Evolutionary conservation across 192 early-diverging fungal genomes (phyloP).

Genomic region (Backusella sp.): DNA sequence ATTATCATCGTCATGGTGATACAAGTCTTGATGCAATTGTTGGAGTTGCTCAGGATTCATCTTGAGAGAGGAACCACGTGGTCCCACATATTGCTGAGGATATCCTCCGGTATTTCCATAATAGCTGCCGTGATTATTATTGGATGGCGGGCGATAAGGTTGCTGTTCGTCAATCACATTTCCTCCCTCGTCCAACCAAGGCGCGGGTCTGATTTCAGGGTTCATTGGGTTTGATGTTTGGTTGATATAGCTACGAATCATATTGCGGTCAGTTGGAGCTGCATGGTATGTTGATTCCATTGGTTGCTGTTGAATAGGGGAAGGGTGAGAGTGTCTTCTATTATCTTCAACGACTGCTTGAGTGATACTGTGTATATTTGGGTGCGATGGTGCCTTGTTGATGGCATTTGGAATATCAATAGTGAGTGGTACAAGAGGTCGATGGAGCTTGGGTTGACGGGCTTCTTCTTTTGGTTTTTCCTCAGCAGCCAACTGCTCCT

Average conservation of each 20-base stretch:
- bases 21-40: not conserved
- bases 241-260: constrained; percentile 6
- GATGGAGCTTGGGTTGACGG: not conserved
- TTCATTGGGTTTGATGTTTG: not conserved
- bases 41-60: not conserved
- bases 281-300: not conserved
- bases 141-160: not conserved
- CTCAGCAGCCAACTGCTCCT: not conserved
- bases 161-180: not conserved
- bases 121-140: not conserved
- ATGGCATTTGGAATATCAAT: constrained; percentile 26
- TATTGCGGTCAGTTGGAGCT: not conserved
- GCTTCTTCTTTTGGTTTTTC: not conserved
- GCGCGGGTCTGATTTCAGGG: constrained; percentile 1
- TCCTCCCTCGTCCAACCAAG: not conserved
- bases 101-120: not conserved
- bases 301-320: not conserved
- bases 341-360: constrained; percentile 10
- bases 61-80: not conserved
- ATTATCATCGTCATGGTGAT: not conserved
- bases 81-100: not conserved
- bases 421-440: constrained; percentile 16
- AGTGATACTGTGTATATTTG: not conserved
- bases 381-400: not conserved
- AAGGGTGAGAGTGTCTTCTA: not conserved